Conservation (phyloP, 805 yeast genomes). For the Wickerhamomyces ciferrii region DNA sequence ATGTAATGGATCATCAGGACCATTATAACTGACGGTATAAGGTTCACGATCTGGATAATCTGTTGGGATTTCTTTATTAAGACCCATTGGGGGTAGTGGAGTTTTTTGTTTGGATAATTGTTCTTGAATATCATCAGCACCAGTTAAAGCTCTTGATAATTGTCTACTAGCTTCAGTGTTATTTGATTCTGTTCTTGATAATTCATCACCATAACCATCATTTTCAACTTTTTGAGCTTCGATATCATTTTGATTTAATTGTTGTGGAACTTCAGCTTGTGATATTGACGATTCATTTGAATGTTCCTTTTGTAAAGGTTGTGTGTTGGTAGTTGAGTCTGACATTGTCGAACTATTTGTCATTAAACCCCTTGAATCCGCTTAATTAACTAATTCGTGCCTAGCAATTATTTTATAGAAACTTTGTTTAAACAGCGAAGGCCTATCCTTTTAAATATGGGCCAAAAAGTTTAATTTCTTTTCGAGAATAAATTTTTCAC, state of each 20-base stretch:
- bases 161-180: slow-evolving; percentile 25
- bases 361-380: too few species aligned
- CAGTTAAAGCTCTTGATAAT: slow-evolving; percentile 38
- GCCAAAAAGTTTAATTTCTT: too few species aligned
- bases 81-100: slow-evolving; percentile 60
- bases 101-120: slow-evolving; percentile 26
- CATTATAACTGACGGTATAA: slow-evolving; percentile 70
- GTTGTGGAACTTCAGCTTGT: slow-evolving; percentile 3
- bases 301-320: neutral
- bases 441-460: too few species aligned
- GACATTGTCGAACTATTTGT: too few species aligned
- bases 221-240: slow-evolving; percentile 3
- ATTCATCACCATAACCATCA: neutral
- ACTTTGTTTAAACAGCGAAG: too few species aligned
- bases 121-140: slow-evolving; percentile 22
- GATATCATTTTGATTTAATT: neutral
- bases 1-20: slow-evolving; percentile 72
- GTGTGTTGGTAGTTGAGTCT: neutral
- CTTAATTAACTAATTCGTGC: too few species aligned
- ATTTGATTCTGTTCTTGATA: slow-evolving; percentile 7
- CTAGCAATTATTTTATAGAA: too few species aligned
- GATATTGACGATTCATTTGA: neutral
- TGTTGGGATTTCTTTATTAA: slow-evolving; percentile 36
- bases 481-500: too few species aligned
- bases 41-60: slow-evolving; percentile 57